Percentiles rank a stretch among this genome's conserved stretches.
Evolutionary conservation across 768 basidiomycete genomes (phyloP).

Genomic region (Cantharellus cinnabarinus): DNA sequence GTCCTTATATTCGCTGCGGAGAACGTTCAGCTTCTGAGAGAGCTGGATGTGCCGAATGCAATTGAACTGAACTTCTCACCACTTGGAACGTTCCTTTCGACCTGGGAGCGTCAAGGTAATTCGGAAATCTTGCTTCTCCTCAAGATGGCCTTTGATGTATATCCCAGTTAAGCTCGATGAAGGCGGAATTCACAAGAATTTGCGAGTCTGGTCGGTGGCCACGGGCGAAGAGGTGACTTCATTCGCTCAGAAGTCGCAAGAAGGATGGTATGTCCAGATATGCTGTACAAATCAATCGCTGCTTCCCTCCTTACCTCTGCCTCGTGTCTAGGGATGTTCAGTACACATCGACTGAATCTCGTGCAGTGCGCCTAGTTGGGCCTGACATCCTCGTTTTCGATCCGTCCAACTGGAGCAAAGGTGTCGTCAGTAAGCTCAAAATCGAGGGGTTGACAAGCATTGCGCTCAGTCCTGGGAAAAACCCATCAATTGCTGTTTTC

Average conservation of each 20-base stretch:
- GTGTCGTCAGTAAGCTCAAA: conserved; percentile 60
- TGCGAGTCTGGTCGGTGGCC: conserved; percentile 70
- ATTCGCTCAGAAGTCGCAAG: conserved; percentile 79
- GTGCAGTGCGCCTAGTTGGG: conserved; percentile 61
- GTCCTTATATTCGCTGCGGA: conserved; percentile 61
- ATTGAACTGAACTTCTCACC: conserved; percentile 85
- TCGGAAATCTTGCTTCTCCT: conserved; percentile 3
- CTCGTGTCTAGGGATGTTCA: conserved; percentile 34
- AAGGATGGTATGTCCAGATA: conserved; percentile 39
- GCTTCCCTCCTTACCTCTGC: conserved; percentile 5
- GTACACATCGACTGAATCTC: conserved; percentile 75
- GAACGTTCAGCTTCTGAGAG: conserved; percentile 46
- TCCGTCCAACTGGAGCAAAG: conserved; percentile 61
- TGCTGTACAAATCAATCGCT: conserved; percentile 12
- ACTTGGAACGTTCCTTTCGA: conserved; percentile 78
- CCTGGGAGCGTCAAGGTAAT: conserved; percentile 79
- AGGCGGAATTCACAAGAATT: conserved; percentile 80
- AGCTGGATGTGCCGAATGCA: conserved; percentile 52
- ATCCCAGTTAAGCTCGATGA: conserved; percentile 67
- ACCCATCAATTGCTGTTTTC: conserved; percentile 81
- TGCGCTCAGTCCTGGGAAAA: conserved; percentile 61
- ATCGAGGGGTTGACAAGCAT: conserved; percentile 68
- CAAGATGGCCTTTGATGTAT: neutral
- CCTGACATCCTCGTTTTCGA: conserved; percentile 69
- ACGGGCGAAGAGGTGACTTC: conserved; percentile 72